Evolutionary conservation across 768 basidiomycete genomes (phyloP), one percentile per base, ranked within the genome.

Genomic region (Suillus ampliporus): DNA sequence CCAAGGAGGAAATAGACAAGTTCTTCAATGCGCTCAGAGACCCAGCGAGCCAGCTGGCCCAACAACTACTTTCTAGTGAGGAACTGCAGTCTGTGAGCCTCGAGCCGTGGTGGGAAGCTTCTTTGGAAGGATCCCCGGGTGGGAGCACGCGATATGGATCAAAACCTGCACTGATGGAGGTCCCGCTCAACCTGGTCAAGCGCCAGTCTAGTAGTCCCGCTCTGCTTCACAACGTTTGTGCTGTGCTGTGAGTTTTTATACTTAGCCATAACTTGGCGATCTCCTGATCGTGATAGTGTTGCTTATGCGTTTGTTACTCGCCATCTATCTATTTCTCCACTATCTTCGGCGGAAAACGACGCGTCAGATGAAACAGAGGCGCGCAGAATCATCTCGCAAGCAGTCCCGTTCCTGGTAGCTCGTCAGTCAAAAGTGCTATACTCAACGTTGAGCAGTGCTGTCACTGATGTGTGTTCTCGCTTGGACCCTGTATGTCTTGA

Each of bases 41-140:
- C 65, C 89, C 92, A 0, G 76, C 78, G n/a, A 84, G 88, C 69
- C 83, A 83, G 53, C 73, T 89, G 17, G 85, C 86, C 1, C 83
- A 83, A 64, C 80, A 84, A 61, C 81, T 94, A 2, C 73, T 94
- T 23, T 74, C 84, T 34, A 86, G 84, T 63, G 79, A 83, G 61
- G 86, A 85, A 48, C 70, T 92, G 1, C 80, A 81, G 34, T 73
- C 76, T 5, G 81, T 80, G n/a, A 79, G 74, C 23, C 75, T 75
- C 5, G 75, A 78, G 5, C 92, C 93, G 6, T 95, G 94, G 94
- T 95, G 93, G 92, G 82, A 87, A 60, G 76, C 69, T 21, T 65
- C 69, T 1, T 17, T 53, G 4, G 64, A 63, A 26, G 58, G 51
- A 57, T 19, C 58, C 57, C 31, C 63, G 2, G 7, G 31, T n/a